Base-by-base conservation (phyloP, 1,139 yeast species). In the Yamadazyma buinensis region DNA sequence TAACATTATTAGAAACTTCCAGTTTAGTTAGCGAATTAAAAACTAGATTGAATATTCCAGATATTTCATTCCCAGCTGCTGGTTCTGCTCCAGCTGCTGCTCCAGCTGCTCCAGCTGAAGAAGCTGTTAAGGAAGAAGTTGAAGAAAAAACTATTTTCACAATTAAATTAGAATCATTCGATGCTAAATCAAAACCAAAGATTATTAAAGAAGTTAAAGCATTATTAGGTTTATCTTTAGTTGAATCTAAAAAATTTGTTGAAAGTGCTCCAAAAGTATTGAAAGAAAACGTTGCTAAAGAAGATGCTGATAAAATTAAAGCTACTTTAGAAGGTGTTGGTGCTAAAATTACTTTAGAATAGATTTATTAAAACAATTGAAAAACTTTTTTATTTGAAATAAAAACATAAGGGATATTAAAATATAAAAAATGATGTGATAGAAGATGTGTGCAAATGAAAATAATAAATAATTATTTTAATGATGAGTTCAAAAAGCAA, bases 211-310 rank as follows among this genome's bases (percentile, higher is more conserved):
- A 92, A 69, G 95, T 92, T 51, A 92, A 92, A 75, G 76, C 84
- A 43, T 72, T 92, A 60, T 75, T 92, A 55, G 97, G 97, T 8
- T 75, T 92, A 55, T 87, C 96, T 13, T 75, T 92, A 50, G 98
- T 92, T 42, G 98, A 92, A 59, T 86, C 97, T 43, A 94, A 92
- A 80, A 92, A 92, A 71, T 86, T 92, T 49, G 99, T 94, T 40
- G 99, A 92, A 70, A 69, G 90, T 54, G 97, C 98, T 43, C 99
- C 99, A 51, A 92, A 92, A 75, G 73, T 85, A 32, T 75, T 84
- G 63, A 85, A 85, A 67, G 95, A 84, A 52, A 83, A 83, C 48
- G 86, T 84, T 39, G 79, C 88, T 42, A 84, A 85, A 72, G 95
- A 84, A 58, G 95, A 84, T 54, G 94, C 94, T 43, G 95, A 85